These are phyloP conservation scores for Dianthus caryophyllus DNA, from an alignment of 148 eudicot genomes.

Conservation along the genomic window DNA sequence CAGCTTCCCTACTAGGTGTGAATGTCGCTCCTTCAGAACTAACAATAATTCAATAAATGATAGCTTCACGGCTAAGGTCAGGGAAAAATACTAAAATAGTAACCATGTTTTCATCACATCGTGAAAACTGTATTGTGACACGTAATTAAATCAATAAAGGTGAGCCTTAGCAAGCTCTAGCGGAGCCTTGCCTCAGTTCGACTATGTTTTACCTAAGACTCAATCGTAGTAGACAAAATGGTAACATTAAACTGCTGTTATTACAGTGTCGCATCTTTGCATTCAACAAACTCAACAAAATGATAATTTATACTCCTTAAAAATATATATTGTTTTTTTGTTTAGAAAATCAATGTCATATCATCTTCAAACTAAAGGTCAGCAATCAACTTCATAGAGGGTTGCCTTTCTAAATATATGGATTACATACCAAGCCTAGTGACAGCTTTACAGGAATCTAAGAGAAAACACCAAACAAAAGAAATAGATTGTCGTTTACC, in stretches of 20 bases:
- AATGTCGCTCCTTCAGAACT: too few species aligned
- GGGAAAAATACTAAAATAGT: neutral
- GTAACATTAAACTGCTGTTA: neutral
- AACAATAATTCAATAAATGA: too few species aligned
- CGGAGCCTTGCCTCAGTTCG: neutral
- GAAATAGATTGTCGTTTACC: constrained; percentile 31
- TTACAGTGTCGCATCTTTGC: neutral
- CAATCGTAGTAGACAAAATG: neutral
- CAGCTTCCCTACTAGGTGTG: too few species aligned
- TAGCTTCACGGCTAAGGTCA: too few species aligned
- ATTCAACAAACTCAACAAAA: neutral
- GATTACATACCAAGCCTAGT: neutral
- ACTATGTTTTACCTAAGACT: neutral
- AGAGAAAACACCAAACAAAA: neutral
- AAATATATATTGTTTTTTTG: neutral
- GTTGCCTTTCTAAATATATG: neutral
- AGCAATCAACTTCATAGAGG: neutral
- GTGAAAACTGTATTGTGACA: neutral
- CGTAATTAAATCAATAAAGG: neutral
- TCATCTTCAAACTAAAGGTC: neutral
- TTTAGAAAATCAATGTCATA: neutral
- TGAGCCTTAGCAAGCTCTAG: neutral
- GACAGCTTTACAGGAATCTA: neutral
- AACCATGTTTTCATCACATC: neutral
- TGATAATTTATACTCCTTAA: neutral